Evolutionary conservation across 2,329 filamentous ascomycete genomes (phyloP).

Genomic region (Penicillium sp.): DNA sequence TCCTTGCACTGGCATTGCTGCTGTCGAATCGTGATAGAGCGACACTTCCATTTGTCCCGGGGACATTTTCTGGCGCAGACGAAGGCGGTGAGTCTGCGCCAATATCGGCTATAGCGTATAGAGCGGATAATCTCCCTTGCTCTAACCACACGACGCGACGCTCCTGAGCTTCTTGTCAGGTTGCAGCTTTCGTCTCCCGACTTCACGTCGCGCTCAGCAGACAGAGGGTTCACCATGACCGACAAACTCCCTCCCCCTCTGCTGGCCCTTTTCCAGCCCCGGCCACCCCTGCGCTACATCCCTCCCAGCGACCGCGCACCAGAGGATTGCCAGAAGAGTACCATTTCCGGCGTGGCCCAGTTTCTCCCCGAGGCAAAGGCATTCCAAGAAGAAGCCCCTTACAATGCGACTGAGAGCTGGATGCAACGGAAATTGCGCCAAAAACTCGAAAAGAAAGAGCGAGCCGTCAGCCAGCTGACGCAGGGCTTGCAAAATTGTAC

Average conservation of each 20-base stretch:
- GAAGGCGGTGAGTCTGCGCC: slow-evolving; percentile 13
- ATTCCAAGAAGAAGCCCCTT: slow-evolving; percentile 71
- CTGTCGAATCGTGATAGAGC: slow-evolving; percentile 4
- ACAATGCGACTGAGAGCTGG: slow-evolving; percentile 85
- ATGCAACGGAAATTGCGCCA: slow-evolving; percentile 78
- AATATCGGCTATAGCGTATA: slow-evolving; percentile 23
- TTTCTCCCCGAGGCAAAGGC: slow-evolving; percentile 68
- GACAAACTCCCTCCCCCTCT: slow-evolving; percentile 93
- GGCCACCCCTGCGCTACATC: slow-evolving; percentile 84
- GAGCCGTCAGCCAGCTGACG: slow-evolving; percentile 56
- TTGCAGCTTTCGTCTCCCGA: slow-evolving; percentile 14
- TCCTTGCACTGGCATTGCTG: slow-evolving; percentile 43
- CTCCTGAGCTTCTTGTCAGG: slow-evolving; percentile 16
- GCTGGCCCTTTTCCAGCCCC: slow-evolving; percentile 88
- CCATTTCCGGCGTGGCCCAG: slow-evolving; percentile 65
- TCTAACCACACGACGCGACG: slow-evolving; percentile 17
- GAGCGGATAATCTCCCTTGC: slow-evolving; percentile 12
- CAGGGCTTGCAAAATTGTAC: slow-evolving; percentile 63
- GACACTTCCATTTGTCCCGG: slow-evolving; percentile 10
- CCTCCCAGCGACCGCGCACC: slow-evolving; percentile 75
- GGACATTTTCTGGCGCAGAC: slow-evolving; percentile 26
- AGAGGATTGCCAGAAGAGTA: slow-evolving; percentile 70
- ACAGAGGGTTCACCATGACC: slow-evolving; percentile 60
- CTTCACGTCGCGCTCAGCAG: slow-evolving; percentile 17
- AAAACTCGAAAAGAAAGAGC: slow-evolving; percentile 70